Evolutionary conservation across 768 basidiomycete species (phyloP), one percentile per base, ranked within the genome.

Genomic region (Thelephora ganbajun): DNA sequence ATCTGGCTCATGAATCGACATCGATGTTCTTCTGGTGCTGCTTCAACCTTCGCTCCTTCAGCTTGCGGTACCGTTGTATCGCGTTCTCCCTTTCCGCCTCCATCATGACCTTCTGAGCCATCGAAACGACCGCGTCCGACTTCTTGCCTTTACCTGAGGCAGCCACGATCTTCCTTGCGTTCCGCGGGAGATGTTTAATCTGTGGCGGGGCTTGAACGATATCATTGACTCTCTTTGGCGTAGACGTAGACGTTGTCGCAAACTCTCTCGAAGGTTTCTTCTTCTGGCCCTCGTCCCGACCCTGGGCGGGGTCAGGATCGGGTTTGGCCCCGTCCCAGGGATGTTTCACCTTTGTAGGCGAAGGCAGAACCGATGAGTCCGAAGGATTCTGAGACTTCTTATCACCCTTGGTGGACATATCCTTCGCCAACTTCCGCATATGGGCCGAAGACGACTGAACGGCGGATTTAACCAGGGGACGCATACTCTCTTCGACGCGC

Each of bases 91-190:
- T 70, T 49, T 88, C 85, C 46, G 69, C 67, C 56, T 83, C 83
- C 74, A 90, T 77, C 77, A 84, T 77, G 5, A 69, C 69, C 58
- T 76, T 79, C 65, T 87, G 83, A 12, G 80, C 77, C 73, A 86
- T 79, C 23, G 80, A 81, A 26, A 88, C 53, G 6, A 83, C 70
- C 2, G 70, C 71, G 56, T 68, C 49, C 5, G 51, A 56, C 18
- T 45, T 45, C n/a, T 45, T 33, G 6, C 48, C 46, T 7, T 48
- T 44, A 11, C 44, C 48, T 12, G 42, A 43, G 11, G 50, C 49
- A 1, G 53, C 51, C 20, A 34, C 43, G 5, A 54, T 30, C 26
- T 52, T 48, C 46, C 58, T 58, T 12, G 63, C 71, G 23, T 73
- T 69, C 18, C 77, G 72, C 18, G 78, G 74, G 5, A 76, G 63